These are phyloP conservation scores for Ustilago shanxiensis DNA, from an alignment of 1,284 basidiomycete species.

Conservation along the genomic window DNA sequence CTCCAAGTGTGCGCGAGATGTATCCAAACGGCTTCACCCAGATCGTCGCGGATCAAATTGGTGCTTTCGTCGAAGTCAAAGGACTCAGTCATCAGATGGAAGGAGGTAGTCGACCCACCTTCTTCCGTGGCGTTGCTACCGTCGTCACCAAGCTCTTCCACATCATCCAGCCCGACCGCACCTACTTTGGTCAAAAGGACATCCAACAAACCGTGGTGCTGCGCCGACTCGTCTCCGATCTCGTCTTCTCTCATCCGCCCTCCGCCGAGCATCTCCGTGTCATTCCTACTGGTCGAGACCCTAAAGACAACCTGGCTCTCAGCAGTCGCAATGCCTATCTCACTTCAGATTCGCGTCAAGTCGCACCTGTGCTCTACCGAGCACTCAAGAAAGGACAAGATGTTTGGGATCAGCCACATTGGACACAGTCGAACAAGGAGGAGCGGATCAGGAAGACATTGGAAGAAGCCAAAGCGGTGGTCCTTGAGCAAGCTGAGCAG, in stretches of 20 bases:
- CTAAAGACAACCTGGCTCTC: conserved; percentile 80
- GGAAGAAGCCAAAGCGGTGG: conserved; percentile 40
- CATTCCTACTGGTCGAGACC: conserved; percentile 81
- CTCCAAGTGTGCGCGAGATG: conserved; percentile 72
- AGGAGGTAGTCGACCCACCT: conserved; percentile 83
- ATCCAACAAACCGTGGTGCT: conserved; percentile 94
- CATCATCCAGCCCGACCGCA: conserved; percentile 87
- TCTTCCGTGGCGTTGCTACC: conserved; percentile 96
- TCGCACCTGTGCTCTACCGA: conserved; percentile 80
- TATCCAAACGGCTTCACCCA: conserved; percentile 87
- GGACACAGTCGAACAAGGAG: conserved; percentile 16
- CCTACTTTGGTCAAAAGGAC: conserved; percentile 98
- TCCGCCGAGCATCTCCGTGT: conserved; percentile 78
- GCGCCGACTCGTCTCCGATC: conserved; percentile 83
- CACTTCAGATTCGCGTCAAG: conserved; percentile 75
- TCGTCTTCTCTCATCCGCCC: conserved; percentile 81
- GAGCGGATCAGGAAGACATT: conserved; percentile 51
- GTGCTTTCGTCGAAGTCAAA: conserved; percentile 90
- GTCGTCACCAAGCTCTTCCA: conserved; percentile 96
- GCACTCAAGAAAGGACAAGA: conserved; percentile 77
- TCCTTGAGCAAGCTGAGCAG: conserved; percentile 26
- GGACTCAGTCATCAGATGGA: conserved; percentile 88
- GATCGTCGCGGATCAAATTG: conserved; percentile 80
- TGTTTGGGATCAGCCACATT: conserved; percentile 40
- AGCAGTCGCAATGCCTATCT: conserved; percentile 93